Conservation (phyloP, 2,329 filamentous ascomycete species). For the Hypoxylon sp. region DNA sequence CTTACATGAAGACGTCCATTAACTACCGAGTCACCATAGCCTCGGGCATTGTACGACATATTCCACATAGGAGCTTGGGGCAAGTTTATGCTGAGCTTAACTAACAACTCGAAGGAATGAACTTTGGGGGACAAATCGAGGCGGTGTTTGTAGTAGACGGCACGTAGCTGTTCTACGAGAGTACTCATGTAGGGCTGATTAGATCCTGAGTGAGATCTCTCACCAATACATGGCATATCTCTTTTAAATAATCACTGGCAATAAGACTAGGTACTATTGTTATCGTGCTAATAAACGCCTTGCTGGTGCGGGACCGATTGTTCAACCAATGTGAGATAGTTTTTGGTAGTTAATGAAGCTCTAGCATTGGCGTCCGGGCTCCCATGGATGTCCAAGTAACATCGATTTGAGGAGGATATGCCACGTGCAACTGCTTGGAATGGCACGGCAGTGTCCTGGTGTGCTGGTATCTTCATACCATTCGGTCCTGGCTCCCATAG, state of each 20-base stretch:
- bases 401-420: conserved; percentile 31
- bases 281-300: conserved; percentile 15
- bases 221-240: conserved; percentile 4
- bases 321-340: conserved; percentile 23
- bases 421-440: conserved; percentile 37
- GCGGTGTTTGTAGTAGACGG: conserved; percentile 25
- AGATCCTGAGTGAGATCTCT: conserved; percentile 23
- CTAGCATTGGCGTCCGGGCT: conserved; percentile 23
- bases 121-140: conserved; percentile 24
- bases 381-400: conserved; percentile 11
- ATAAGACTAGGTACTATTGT: conserved; percentile 24
- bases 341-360: conserved; percentile 20
- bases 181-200: conserved; percentile 25
- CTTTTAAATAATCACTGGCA: conserved; percentile 30
- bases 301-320: conserved; percentile 9
- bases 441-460: conserved; percentile 33
- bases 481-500: conserved; percentile 33
- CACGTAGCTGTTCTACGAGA: conserved; percentile 27
- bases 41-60: conserved; percentile 47
- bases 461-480: conserved; percentile 30
- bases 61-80: conserved; percentile 47
- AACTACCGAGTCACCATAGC: conserved; percentile 45
- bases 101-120: conserved; percentile 23
- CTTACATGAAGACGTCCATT: conserved; percentile 49
- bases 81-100: conserved; percentile 35